Percentiles rank a stretch among this genome's conserved stretches.
These are phyloP conservation scores for Annulohypoxylon truncatum DNA, from an alignment of 2,329 filamentous ascomycete species.

Conservation along the genomic window DNA sequence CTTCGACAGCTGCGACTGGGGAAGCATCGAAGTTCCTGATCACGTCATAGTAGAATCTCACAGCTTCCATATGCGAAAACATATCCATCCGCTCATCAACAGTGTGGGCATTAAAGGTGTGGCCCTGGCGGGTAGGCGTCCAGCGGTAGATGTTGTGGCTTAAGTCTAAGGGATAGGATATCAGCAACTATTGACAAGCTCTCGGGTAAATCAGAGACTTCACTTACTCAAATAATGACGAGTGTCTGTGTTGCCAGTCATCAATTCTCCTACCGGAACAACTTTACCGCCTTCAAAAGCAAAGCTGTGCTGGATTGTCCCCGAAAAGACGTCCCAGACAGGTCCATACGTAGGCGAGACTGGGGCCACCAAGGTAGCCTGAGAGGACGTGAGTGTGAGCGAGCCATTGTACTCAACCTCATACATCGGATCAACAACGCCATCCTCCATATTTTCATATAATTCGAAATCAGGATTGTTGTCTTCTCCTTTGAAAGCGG, in stretches of 20 bases:
- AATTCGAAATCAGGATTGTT: constrained; percentile 46
- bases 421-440: constrained; percentile 47
- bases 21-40: constrained; percentile 53
- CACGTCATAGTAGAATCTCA: constrained; percentile 55
- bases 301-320: constrained; percentile 52
- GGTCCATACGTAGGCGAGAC: constrained; percentile 51
- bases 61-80: constrained; percentile 53
- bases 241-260: constrained; percentile 54
- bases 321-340: constrained; percentile 50
- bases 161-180: constrained; percentile 44
- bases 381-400: constrained; percentile 51
- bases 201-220: neutral
- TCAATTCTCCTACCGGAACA: constrained; percentile 52
- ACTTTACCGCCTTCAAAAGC: constrained; percentile 51
- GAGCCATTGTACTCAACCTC: constrained; percentile 57
- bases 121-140: constrained; percentile 52
- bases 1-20: constrained; percentile 29
- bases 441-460: constrained; percentile 37
- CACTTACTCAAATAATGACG: constrained; percentile 53
- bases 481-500: constrained; percentile 58
- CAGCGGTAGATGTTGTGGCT: constrained; percentile 55
- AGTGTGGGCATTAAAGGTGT: constrained; percentile 51
- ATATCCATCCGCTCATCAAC: constrained; percentile 55
- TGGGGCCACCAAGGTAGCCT: constrained; percentile 51
- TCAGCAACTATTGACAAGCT: neutral